Evolutionary conservation across 768 basidiomycete genomes (phyloP), one percentile per base, ranked within the genome.

Genomic region (Kwoniella europaea): DNA sequence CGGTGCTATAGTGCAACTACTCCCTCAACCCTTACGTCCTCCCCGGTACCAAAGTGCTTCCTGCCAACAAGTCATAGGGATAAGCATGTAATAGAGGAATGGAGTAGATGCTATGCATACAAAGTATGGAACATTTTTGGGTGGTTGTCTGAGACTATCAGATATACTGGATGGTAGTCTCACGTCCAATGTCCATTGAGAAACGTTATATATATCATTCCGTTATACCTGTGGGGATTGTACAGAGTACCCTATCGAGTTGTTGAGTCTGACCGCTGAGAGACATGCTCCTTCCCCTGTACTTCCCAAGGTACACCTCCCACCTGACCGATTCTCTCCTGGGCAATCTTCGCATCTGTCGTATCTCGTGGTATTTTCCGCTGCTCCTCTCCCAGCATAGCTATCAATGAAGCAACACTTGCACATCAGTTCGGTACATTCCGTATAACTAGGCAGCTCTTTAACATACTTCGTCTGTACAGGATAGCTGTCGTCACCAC

Each of bases 1-100:
- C 29, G 35, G n/a, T 56, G 20, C 18, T 54, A 62, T 65, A 83
- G 83, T 84, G 84, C 77, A 83, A 84, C 79, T 80, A 79, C 70
- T 82, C 82, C 12, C 82, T 84, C 72, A 84, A 84, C 82, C 84
- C 84, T 24, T 83, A 84, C 76, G 79, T 82, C 60, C 79, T 84
- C 13, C 84, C 84, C 46, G 82, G 82, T 9, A 83, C 82, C 62
- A 81, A 80, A 69, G 72, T 83, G 35, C 71, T 84, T 46, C 76
- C 81, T 16, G 50, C 76, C 42, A 54, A 52, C 65, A 56, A 53
- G 24, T 64, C 50, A 64, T 64, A 55, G 46, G 50, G n/a, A n/a
- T 50, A 27, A 3, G n/a, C 22, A 22, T 44, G 41, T 7, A 9
- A 22, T n/a, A 46, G 18, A 63, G 24, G 61, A 9, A 44, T 24